Evolutionary conservation across 2,329 filamentous ascomycete species (phyloP).

Genomic region (Monilinia fructicola): DNA sequence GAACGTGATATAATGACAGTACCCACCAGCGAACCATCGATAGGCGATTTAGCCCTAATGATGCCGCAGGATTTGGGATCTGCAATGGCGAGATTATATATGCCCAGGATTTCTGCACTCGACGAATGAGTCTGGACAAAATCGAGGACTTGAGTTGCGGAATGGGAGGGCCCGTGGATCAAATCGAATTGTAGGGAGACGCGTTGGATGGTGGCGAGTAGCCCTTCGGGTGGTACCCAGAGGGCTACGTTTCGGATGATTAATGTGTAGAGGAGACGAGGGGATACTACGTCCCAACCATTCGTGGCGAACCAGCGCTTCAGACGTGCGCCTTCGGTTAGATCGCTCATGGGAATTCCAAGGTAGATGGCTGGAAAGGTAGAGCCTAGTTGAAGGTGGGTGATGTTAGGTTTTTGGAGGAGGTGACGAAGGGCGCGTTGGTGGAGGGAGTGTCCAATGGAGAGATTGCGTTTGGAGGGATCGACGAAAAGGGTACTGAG

Average conservation of each 20-base stretch:
- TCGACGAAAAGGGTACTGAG: conserved; percentile 90
- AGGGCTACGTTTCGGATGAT: conserved; percentile 58
- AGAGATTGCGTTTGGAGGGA: conserved; percentile 78
- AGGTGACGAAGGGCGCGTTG: conserved; percentile 78
- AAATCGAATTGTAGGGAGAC: conserved; percentile 61
- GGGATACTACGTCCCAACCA: conserved; percentile 76
- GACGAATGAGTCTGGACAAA: conserved; percentile 56
- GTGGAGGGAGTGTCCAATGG: conserved; percentile 87
- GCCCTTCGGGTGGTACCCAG: conserved; percentile 62
- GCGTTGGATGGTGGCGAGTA: conserved; percentile 55
- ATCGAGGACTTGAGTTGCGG: conserved; percentile 56
- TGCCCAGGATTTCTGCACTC: conserved; percentile 61
- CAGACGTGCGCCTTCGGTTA: conserved; percentile 47
- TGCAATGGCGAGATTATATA: conserved; percentile 64
- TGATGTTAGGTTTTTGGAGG: conserved; percentile 55
- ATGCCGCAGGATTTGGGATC: conserved; percentile 62
- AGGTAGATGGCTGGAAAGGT: conserved; percentile 82
- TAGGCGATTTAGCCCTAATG: conserved; percentile 62
- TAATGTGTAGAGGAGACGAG: conserved; percentile 62
- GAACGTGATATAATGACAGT: conserved; percentile 65
- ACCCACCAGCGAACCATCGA: conserved; percentile 61
- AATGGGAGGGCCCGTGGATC: conserved; percentile 62
- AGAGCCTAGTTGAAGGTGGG: conserved; percentile 70
- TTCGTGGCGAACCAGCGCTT: conserved; percentile 85
- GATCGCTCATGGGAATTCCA: conserved; percentile 69